These are phyloP conservation scores for Talaromyces pinophilus DNA, from an alignment of 2,329 filamentous ascomycete genomes.

Conservation along the genomic window DNA sequence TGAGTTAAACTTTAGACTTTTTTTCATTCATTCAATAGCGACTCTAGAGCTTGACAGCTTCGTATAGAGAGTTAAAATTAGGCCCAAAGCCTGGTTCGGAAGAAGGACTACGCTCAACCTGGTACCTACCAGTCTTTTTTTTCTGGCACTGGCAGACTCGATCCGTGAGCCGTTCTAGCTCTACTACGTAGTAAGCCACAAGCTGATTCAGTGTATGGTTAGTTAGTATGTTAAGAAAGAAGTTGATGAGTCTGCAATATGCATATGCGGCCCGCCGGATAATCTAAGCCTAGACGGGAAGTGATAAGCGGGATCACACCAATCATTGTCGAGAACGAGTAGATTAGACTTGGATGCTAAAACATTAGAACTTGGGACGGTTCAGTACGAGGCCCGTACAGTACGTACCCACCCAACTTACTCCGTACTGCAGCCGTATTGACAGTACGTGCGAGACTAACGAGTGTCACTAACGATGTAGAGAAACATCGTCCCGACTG, in stretches of 20 bases:
- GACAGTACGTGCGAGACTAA: background rate
- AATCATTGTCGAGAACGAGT: background rate
- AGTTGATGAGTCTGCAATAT: slow-evolving; percentile 5
- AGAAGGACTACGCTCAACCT: background rate
- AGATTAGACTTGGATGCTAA: slow-evolving; percentile 13
- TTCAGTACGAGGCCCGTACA: background rate
- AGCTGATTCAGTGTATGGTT: background rate
- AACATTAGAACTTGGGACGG: background rate
- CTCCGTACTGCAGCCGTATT: background rate
- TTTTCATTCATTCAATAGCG: background rate
- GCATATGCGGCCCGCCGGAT: slow-evolving; percentile 20
- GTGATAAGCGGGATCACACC: slow-evolving; percentile 12
- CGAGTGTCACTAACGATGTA: background rate
- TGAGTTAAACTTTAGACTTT: slow-evolving; percentile 10
- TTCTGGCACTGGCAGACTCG: background rate
- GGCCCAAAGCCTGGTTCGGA: background rate
- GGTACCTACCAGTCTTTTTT: background rate
- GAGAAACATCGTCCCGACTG: background rate
- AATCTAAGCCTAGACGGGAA: slow-evolving; percentile 11
- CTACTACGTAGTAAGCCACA: background rate
- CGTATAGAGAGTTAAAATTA: slow-evolving; percentile 19
- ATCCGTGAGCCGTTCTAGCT: background rate
- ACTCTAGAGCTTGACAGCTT: background rate
- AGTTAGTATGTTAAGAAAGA: background rate
- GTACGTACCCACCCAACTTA: background rate